phyloP scores from a whole-genome alignment of 306 rosid genomes.

The Begonia loranthoides region DNA sequence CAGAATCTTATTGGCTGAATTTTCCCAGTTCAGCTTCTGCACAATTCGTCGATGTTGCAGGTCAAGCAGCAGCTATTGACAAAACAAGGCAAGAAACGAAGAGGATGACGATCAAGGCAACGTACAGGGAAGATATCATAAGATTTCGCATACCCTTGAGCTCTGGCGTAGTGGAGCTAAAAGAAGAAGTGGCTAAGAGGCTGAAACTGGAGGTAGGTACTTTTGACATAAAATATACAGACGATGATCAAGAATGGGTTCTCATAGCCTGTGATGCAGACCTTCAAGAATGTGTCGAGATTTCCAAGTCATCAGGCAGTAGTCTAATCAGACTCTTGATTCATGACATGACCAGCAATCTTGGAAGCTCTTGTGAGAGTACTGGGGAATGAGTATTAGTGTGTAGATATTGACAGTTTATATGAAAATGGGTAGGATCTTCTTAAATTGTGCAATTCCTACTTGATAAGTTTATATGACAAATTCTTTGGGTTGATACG shows the following conservation, averaged over 20 bases:
- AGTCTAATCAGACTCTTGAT: constrained; percentile 51
- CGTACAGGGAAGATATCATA: constrained; percentile 52
- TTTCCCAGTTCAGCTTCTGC: too few relatives aligned
- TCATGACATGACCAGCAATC: constrained; percentile 31
- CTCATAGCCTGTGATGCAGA: constrained; percentile 66
- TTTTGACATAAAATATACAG: constrained; percentile 59
- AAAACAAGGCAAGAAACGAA: constrained; percentile 26
- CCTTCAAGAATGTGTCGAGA: constrained; percentile 58
- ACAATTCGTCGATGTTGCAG: constrained; percentile 4
- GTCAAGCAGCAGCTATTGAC: constrained; percentile 12
- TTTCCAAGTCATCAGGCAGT: constrained; percentile 34
- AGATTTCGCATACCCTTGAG: constrained; percentile 40
- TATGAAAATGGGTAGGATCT: too few relatives aligned
- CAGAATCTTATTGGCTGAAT: too few relatives aligned
- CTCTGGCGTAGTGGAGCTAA: constrained; percentile 31
- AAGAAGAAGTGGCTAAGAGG: constrained; percentile 51
- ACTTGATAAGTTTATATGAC: too few relatives aligned
- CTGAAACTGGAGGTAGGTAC: constrained; percentile 52
- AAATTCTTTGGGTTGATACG: too few relatives aligned
- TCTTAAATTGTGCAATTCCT: too few relatives aligned
- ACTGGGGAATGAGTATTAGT: constrained; percentile 11
- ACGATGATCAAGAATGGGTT: constrained; percentile 71
- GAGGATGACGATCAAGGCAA: constrained; percentile 49
- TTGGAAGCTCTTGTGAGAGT: constrained; percentile 57
- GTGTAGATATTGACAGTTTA: too few relatives aligned